A percentile compares a stretch with the other conserved stretches of the same genome.
Evolutionary conservation across 768 basidiomycete species (phyloP).

Genomic region (Baorangia bicolor): DNA sequence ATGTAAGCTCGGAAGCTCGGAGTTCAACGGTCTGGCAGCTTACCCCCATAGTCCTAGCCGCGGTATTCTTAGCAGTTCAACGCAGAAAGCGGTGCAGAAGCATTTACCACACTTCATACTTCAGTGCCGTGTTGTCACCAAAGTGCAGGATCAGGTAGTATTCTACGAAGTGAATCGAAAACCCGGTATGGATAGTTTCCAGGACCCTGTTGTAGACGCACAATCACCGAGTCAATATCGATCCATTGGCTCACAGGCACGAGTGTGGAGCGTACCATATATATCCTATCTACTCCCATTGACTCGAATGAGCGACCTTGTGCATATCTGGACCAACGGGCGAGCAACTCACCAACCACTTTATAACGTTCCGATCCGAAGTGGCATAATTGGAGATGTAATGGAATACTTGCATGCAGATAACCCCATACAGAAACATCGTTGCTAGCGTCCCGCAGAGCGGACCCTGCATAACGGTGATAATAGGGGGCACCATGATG

Average conservation of each 20-base stretch:
- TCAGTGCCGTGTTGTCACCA: background rate
- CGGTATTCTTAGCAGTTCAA: background rate
- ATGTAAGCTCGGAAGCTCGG: background rate
- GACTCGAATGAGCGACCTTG: background rate
- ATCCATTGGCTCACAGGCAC: background rate
- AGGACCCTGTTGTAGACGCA: slow-evolving; percentile 4
- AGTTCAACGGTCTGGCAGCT: background rate
- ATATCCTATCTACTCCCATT: slow-evolving; percentile 2
- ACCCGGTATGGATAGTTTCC: slow-evolving; percentile 12
- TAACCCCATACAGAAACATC: slow-evolving; percentile 11
- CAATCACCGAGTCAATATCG: too few relatives aligned
- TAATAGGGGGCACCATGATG: slow-evolving; percentile 4
- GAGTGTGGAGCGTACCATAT: slow-evolving; percentile 9
- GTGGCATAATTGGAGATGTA: slow-evolving; percentile 6
- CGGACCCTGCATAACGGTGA: slow-evolving; percentile 13
- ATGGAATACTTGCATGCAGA: slow-evolving; percentile 19
- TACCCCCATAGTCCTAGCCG: slow-evolving; percentile 12
- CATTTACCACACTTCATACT: slow-evolving; percentile 14
- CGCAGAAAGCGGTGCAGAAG: background rate
- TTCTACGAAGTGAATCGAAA: slow-evolving; percentile 16
- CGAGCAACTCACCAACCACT: slow-evolving; percentile 15
- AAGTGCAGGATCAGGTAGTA: slow-evolving; percentile 18
- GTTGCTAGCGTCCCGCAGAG: slow-evolving; percentile 11
- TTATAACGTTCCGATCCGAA: slow-evolving; percentile 5
- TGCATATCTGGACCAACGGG: too few relatives aligned